A percentile compares a stretch with the other conserved stretches of the same genome.
phyloP scores from a whole-genome alignment of 768 basidiomycete genomes.

The Candolleomyces efflorescens region DNA sequence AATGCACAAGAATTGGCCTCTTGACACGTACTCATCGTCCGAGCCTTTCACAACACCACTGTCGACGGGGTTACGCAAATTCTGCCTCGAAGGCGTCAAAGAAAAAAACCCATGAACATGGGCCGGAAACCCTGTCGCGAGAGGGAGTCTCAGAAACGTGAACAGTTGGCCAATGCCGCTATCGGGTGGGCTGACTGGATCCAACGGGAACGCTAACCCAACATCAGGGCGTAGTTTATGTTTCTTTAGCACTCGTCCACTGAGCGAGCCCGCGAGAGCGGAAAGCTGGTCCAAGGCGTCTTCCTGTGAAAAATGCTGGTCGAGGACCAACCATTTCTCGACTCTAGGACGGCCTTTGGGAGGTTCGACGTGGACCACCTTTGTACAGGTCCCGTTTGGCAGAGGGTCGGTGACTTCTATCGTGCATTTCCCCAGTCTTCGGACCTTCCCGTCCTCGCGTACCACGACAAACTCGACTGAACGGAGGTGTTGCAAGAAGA shows the following conservation, averaged over 20 bases:
- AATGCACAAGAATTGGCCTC: background rate
- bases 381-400: constrained; percentile 6
- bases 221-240: constrained; percentile 41
- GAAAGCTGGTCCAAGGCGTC: constrained; percentile 24
- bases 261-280: constrained; percentile 20
- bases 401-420: constrained; percentile 12
- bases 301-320: constrained; percentile 21
- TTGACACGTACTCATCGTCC: constrained; percentile 34
- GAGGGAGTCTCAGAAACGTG: constrained; percentile 45
- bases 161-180: constrained; percentile 37
- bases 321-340: constrained; percentile 31
- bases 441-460: constrained; percentile 16
- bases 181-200: constrained; percentile 5
- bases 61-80: constrained; percentile 39
- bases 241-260: constrained; percentile 19
- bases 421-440: background rate
- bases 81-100: constrained; percentile 39
- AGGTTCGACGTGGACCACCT: constrained; percentile 14
- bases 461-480: constrained; percentile 39
- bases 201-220: constrained; percentile 31
- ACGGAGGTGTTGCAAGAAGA: constrained; percentile 38
- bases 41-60: constrained; percentile 32
- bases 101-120: constrained; percentile 48
- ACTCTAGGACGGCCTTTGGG: constrained; percentile 4
- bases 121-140: constrained; percentile 38